Evolutionary conservation across 2,329 filamentous ascomycete species (phyloP).

Genomic region (Hypoxylon rubiginosum): DNA sequence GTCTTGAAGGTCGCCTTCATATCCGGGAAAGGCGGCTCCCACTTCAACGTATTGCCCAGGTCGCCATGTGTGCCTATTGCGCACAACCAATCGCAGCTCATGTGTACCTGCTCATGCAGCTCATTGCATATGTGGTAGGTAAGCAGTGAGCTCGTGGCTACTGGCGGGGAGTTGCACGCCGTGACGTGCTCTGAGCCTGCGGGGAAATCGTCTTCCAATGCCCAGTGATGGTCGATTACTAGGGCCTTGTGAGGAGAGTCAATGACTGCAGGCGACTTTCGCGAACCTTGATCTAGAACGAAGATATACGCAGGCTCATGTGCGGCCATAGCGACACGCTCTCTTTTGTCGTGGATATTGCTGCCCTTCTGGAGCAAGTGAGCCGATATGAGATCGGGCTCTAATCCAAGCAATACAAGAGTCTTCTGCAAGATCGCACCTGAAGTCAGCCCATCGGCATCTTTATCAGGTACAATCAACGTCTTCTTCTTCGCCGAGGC

Average conservation of each 20-base stretch:
- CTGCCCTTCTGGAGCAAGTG: conserved; percentile 72
- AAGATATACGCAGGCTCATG: conserved; percentile 70
- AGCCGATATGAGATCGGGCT: conserved; percentile 64
- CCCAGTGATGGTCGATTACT: conserved; percentile 75
- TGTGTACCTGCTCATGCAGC: conserved; percentile 64
- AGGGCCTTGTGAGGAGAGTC: conserved; percentile 64
- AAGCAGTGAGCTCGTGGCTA: conserved; percentile 74
- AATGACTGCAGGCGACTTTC: conserved; percentile 66
- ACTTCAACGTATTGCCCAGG: conserved; percentile 73
- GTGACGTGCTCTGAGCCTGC: conserved; percentile 67
- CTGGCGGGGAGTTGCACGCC: conserved; percentile 73
- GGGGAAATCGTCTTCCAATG: conserved; percentile 69
- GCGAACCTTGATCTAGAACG: conserved; percentile 75
- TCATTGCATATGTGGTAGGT: conserved; percentile 73
- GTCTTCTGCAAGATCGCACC: conserved; percentile 74
- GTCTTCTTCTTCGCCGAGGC: conserved; percentile 64
- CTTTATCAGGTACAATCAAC: conserved; percentile 76
- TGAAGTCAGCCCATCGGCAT: conserved; percentile 75
- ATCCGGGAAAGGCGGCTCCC: conserved; percentile 75
- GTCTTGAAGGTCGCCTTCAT: conserved; percentile 72
- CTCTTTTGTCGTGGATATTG: conserved; percentile 67
- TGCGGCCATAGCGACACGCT: conserved; percentile 64
- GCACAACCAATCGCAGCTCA: conserved; percentile 71
- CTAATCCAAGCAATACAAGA: conserved; percentile 69
- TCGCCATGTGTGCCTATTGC: conserved; percentile 76